Evolutionary conservation across 2,329 filamentous ascomycete species (phyloP), one percentile per base, ranked within the genome.

Genomic region (Diaporthe aspalathi): DNA sequence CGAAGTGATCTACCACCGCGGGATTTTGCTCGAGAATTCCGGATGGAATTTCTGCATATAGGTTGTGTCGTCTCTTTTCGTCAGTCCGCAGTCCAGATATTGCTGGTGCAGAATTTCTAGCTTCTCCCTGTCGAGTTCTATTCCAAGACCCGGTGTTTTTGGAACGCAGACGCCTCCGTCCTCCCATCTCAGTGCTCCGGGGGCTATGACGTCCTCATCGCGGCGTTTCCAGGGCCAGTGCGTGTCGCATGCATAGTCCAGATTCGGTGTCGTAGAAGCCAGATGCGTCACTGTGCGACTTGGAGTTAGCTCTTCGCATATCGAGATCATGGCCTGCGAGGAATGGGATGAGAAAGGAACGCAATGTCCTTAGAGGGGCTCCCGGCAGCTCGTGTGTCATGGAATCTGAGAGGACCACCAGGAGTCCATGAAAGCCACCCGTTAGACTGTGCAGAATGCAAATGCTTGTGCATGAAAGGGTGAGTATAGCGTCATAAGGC

Each of bases 191-290:
- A 84, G 53, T 0, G 78, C 77, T 1, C 81, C 81, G n/a, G 81
- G 78, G 9, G 80, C 71, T 54, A 84, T 75, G 6, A 84, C 81
- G 62, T 84, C 82, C 72, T 84, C 82, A 8, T 83, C 80, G 0
- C 79, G 78, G 3, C 79, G 80, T 75, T 84, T 84, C 82, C 82
- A 84, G 8, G 82, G 82, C 82, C 82, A 84, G 70, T 84, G 82
- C 0, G 82, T 84, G 63, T 83, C 82, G 60, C 82, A 84, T 0
- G 82, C 82, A 52, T 84, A 84, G 74, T 83, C 82, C 2, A 84
- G 73, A 47, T 84, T 84, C 0, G 77, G 75, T 0, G 82, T 84
- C 17, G 82, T 81, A 4, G 81, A 78, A 1, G 82, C 82, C 12
- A 84, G 76, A 63, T 84, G 82, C 0, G 82, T 83, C 82, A 84